phyloP scores from a whole-genome alignment of 2,329 filamentous ascomycete genomes.

The Ophiosphaerella narmari region DNA sequence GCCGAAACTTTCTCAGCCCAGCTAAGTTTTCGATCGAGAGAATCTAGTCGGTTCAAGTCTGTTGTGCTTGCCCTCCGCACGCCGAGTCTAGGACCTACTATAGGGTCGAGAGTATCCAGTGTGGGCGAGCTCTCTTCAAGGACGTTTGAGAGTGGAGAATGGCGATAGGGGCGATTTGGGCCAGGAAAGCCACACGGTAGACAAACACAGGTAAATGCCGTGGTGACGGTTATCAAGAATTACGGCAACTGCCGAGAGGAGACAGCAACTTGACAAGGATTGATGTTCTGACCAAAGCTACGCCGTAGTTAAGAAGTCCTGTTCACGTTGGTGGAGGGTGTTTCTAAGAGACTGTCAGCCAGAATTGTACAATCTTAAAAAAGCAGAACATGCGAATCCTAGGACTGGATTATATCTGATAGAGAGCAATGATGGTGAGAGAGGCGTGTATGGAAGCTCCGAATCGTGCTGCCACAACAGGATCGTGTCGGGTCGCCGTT shows the following conservation, averaged over 20 bases:
- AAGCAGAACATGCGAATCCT: too few species aligned
- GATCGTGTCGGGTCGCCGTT: constrained; percentile 7
- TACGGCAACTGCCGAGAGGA: neutral
- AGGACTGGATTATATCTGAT: neutral
- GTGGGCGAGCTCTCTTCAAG: constrained; percentile 7
- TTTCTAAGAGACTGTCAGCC: neutral
- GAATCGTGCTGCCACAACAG: constrained; percentile 5
- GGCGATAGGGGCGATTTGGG: constrained; percentile 7
- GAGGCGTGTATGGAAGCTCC: neutral
- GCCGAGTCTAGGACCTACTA: constrained; percentile 9
- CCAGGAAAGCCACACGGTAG: constrained; percentile 10
- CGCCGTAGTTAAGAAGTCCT: neutral
- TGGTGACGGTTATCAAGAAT: constrained; percentile 7
- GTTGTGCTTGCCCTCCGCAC: constrained; percentile 7
- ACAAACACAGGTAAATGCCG: constrained; percentile 10
- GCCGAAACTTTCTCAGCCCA: constrained; percentile 6
- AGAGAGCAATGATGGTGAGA: neutral
- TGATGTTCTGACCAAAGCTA: neutral
- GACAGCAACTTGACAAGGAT: neutral
- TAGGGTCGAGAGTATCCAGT: constrained; percentile 12
- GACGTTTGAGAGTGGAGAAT: constrained; percentile 4
- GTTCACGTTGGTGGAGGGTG: neutral
- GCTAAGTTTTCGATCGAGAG: constrained; percentile 1
- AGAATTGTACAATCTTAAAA: neutral
- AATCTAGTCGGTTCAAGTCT: constrained; percentile 1